Conservation (phyloP, 2,329 filamentous ascomycete genomes). For the Ciborinia camelliae region DNA sequence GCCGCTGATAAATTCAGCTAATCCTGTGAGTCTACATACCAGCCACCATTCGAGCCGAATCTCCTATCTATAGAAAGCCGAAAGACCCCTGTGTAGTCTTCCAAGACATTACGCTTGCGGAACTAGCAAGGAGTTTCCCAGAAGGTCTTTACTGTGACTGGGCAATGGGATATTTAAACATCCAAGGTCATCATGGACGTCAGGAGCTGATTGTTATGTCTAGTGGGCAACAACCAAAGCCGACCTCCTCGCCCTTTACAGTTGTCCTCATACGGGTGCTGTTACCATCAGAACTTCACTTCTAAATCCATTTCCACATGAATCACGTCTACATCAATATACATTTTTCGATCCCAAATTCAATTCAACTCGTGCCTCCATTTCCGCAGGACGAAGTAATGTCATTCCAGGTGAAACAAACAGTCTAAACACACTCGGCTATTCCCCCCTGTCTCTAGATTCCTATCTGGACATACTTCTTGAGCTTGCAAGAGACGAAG, state of each 20-base stretch:
- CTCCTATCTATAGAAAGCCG: neutral
- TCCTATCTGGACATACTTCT: constrained; percentile 57
- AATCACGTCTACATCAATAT: constrained; percentile 69
- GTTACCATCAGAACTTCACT: constrained; percentile 72
- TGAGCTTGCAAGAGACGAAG: constrained; percentile 41
- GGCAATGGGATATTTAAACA: neutral
- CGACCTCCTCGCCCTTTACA: constrained; percentile 60
- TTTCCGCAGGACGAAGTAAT: constrained; percentile 24
- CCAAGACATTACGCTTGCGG: neutral
- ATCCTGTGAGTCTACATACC: constrained; percentile 43
- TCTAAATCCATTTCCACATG: constrained; percentile 56
- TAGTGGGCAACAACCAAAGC: constrained; percentile 63
- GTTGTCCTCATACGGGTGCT: constrained; percentile 62
- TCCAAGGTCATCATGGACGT: neutral
- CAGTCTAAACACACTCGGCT: constrained; percentile 69
- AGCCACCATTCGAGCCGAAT: neutral
- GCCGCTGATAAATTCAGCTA: constrained; percentile 71
- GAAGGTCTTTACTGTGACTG: no score
- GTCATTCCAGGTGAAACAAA: constrained; percentile 37
- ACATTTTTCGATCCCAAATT: constrained; percentile 56
- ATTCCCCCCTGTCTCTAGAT: constrained; percentile 60
- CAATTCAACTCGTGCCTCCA: constrained; percentile 30
- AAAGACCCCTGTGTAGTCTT: neutral
- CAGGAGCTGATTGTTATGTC: constrained; percentile 5
- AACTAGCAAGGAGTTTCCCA: no score